Conservation (phyloP, 768 basidiomycete genomes). For the Termitomyces titanicus region DNA sequence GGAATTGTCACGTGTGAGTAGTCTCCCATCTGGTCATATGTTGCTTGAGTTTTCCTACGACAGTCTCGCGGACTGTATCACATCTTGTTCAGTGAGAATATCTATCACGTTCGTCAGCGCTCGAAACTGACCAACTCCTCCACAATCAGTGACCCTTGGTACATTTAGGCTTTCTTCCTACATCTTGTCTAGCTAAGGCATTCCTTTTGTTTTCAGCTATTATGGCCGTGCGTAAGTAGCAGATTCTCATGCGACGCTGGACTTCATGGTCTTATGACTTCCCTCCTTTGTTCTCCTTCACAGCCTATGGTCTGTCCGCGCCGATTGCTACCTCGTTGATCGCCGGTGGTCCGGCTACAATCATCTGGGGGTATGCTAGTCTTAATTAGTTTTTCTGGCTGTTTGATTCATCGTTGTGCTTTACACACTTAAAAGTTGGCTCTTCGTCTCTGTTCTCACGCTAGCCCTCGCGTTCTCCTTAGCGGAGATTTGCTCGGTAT, state of each 20-base stretch:
- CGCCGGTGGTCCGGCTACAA: slow-evolving; percentile 51
- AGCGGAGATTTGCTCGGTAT: slow-evolving; percentile 57
- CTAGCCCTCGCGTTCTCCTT: slow-evolving; percentile 49
- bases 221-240: slow-evolving; percentile 55
- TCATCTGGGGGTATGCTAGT: slow-evolving; percentile 48
- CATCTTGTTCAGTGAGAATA: slow-evolving; percentile 49
- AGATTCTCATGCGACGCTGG: not conserved
- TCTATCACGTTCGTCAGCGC: not conserved
- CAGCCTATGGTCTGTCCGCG: slow-evolving; percentile 52
- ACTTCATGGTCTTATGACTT: not conserved
- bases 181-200: not conserved
- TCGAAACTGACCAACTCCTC: not conserved
- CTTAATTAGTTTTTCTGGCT: not conserved
- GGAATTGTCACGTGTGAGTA: slow-evolving; percentile 46
- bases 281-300: not conserved
- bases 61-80: slow-evolving; percentile 51
- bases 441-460: slow-evolving; percentile 45
- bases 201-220: slow-evolving; percentile 36
- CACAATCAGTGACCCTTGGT: slow-evolving; percentile 45
- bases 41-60: not conserved
- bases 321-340: slow-evolving; percentile 54
- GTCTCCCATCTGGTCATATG: not conserved
- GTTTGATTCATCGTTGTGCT: not conserved
- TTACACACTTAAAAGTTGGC: slow-evolving; percentile 38
- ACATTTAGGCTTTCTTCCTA: slow-evolving; percentile 4